Conservation (phyloP, 495 filamentous ascomycete species). For the Bathelium albidoporum region DNA sequence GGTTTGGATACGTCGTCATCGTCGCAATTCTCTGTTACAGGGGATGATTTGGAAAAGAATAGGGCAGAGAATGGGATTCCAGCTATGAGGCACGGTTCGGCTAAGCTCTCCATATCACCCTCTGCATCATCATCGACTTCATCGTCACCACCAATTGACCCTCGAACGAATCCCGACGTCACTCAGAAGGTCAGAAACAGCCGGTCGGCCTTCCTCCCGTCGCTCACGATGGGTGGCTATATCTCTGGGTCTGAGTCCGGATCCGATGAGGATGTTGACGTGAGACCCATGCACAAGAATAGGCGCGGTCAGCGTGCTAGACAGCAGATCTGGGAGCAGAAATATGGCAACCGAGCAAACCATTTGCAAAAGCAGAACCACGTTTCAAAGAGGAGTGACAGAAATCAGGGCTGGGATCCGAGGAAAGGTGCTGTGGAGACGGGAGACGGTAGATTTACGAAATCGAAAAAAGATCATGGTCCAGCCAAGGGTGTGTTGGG, state of each 20-base stretch:
- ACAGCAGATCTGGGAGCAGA: constrained; percentile 83
- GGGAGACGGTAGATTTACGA: neutral
- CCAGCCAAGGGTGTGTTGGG: neutral
- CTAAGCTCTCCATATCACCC: constrained; percentile 27
- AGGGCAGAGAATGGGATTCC: neutral
- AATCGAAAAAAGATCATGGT: neutral
- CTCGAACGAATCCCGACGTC: constrained; percentile 27
- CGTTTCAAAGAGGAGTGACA: constrained; percentile 15
- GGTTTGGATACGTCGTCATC: constrained; percentile 30
- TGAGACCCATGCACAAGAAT: constrained; percentile 53
- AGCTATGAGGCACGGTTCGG: constrained; percentile 18
- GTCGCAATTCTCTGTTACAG: constrained; percentile 20
- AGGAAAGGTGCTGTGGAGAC: constrained; percentile 33
- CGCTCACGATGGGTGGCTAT: constrained; percentile 77
- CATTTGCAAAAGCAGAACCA: constrained; percentile 45
- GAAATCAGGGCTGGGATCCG: constrained; percentile 46
- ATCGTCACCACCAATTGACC: constrained; percentile 16
- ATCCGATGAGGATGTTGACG: constrained; percentile 33
- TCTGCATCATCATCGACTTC: constrained; percentile 1
- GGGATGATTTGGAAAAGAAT: constrained; percentile 12
- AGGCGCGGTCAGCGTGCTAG: constrained; percentile 80
- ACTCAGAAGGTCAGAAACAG: constrained; percentile 24
- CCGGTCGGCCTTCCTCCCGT: constrained; percentile 67
- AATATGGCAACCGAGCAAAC: constrained; percentile 66
- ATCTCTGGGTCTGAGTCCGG: constrained; percentile 78